Evolutionary conservation across 768 basidiomycete genomes (phyloP).

Genomic region (Tulasnella sp.): DNA sequence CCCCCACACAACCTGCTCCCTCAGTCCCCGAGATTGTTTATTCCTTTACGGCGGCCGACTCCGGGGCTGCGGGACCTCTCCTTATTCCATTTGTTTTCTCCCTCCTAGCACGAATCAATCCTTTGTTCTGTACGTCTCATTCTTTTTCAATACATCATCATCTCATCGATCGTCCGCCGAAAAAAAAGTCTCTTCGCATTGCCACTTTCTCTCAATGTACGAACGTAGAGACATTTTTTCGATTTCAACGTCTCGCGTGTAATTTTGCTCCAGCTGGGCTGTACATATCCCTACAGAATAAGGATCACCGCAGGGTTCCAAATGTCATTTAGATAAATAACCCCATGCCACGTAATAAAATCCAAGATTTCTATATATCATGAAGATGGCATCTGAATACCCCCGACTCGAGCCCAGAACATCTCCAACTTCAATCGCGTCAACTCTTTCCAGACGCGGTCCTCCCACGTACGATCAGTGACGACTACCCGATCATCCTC

Average conservation of each 20-base stretch:
- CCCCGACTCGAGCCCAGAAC: conserved; percentile 52
- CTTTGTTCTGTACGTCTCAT: not conserved
- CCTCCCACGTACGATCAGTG: conserved; percentile 72
- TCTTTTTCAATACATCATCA: not conserved
- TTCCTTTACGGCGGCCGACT: not conserved
- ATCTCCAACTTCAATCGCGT: conserved; percentile 67
- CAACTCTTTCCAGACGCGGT: conserved; percentile 75
- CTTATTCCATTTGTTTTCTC: not conserved
- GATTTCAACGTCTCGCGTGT: not conserved
- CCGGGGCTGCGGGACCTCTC: not conserved
- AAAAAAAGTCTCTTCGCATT: not conserved
- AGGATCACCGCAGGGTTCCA: not conserved
- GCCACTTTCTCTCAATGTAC: not conserved
- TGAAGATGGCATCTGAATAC: not conserved
- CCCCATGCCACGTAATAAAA: not conserved
- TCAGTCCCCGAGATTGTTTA: not conserved
- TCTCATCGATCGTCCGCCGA: not conserved
- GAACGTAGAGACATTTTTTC: not conserved
- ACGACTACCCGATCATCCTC: conserved; percentile 31
- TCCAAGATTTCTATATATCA: not conserved
- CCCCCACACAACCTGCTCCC: not conserved
- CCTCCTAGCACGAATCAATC: not conserved
- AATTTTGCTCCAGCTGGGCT: too few species aligned
- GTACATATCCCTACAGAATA: too few species aligned
- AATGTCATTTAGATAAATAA: not conserved